phyloP scores from a whole-genome alignment of 306 rosid genomes.

The Trifolium repens region DNA sequence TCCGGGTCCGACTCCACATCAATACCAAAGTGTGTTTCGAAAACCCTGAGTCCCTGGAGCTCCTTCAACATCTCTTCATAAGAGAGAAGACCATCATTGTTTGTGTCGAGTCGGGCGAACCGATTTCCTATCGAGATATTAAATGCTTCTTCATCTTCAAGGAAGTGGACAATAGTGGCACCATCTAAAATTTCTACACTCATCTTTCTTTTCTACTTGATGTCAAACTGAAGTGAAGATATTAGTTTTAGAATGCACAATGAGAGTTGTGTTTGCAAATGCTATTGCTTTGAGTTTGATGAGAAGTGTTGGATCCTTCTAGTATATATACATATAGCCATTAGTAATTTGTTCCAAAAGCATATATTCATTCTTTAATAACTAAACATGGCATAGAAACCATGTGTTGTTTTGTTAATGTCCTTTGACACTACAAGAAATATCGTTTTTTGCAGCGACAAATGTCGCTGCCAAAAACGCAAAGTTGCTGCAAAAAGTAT shows the following conservation, averaged over 20 bases:
- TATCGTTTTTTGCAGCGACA: too few relatives aligned
- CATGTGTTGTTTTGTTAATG: constrained; percentile 39
- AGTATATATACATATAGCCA: constrained; percentile 33
- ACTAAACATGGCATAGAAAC: constrained; percentile 27
- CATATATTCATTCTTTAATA: constrained; percentile 32
- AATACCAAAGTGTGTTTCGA: constrained; percentile 71
- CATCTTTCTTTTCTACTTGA: constrained; percentile 49
- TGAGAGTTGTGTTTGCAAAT: constrained; percentile 30
- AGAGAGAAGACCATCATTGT: constrained; percentile 66
- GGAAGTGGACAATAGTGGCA: constrained; percentile 65
- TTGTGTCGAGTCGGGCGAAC: constrained; percentile 60
- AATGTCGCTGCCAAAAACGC: too few relatives aligned
- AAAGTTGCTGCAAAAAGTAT: too few relatives aligned
- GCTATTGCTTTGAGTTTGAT: constrained; percentile 36
- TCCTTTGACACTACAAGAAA: too few relatives aligned
- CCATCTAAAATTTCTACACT: constrained; percentile 76
- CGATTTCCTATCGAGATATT: constrained; percentile 30
- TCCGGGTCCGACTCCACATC: constrained; percentile 64
- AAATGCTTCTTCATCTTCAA: constrained; percentile 80
- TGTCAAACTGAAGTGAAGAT: neutral
- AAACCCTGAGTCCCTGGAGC: constrained; percentile 61
- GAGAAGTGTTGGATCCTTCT: constrained; percentile 22
- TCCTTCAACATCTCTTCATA: constrained; percentile 78
- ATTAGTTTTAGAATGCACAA: neutral
- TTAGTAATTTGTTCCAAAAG: constrained; percentile 18